Conservation (phyloP, 495 filamentous ascomycete species). For the Astrothelium macrocarpum region DNA sequence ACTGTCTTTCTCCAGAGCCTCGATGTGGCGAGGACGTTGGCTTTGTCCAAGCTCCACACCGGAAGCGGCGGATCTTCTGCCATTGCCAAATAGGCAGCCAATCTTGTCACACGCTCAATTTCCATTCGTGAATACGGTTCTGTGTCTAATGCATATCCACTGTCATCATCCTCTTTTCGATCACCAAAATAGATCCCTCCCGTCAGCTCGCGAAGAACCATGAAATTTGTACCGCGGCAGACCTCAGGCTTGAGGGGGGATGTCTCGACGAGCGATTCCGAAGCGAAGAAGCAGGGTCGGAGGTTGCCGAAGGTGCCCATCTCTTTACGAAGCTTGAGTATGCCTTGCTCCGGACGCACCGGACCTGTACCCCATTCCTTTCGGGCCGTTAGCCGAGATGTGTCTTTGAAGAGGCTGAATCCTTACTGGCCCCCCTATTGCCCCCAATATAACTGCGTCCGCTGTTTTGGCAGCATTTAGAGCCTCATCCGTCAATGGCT, state of each 20-base stretch:
- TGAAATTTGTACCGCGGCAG: constrained; percentile 84
- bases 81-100: constrained; percentile 75
- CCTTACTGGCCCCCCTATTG: constrained; percentile 82
- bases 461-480: constrained; percentile 78
- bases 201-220: constrained; percentile 88
- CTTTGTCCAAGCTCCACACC: constrained; percentile 91
- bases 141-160: constrained; percentile 72
- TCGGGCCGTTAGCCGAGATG: not conserved
- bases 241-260: constrained; percentile 84
- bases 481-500: constrained; percentile 73
- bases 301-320: constrained; percentile 95
- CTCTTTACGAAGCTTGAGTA: constrained; percentile 88
- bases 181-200: constrained; percentile 97
- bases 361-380: constrained; percentile 86
- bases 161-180: constrained; percentile 74
- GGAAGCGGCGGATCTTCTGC: constrained; percentile 68
- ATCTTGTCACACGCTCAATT: constrained; percentile 79
- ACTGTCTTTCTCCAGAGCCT: constrained; percentile 86
- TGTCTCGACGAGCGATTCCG: constrained; percentile 72
- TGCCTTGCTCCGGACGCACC: constrained; percentile 88
- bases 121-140: constrained; percentile 82
- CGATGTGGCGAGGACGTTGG: constrained; percentile 87
- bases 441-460: constrained; percentile 86
- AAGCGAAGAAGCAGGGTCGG: constrained; percentile 93
- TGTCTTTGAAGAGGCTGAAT: not conserved